Evolutionary conservation across 805 yeast genomes (phyloP), one percentile per base, ranked within the genome.

Genomic region (Candida jianshihensis): DNA sequence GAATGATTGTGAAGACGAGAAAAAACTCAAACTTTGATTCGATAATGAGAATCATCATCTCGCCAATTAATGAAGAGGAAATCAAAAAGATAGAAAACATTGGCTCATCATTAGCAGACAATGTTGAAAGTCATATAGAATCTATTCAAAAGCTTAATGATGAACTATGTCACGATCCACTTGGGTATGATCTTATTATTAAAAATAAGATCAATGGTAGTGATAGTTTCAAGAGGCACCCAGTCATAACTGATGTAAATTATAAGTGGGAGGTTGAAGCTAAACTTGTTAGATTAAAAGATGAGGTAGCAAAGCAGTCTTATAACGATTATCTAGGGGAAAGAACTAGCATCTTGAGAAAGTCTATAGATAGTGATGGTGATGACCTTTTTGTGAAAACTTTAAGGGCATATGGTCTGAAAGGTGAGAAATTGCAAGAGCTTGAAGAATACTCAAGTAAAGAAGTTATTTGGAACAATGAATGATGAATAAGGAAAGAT

Each of bases 141-240:
- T n/a, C n/a, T n/a, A n/a, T n/a, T n/a, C n/a, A n/a, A n/a, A n/a
- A n/a, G n/a, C n/a, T n/a, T n/a, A n/a, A n/a, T 24, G 26, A 11
- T 24, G 14, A 24, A 24, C 14, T 11, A 7, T 12, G n/a, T 24
- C 14, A 24, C 5, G 13, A 24, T 9, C 5, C 13, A n/a, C 7
- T 60, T 31, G 74, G 74, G 12, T 68, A 63, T 44, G 57, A 59
- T 28, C 42, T 72, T 9, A 44, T 42, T 6, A 56, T 64, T 0
- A 48, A 56, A 9, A 69, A 68, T 44, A 46, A 40, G 19, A 59
- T 66, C 37, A 55, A 64, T 33, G 66, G 59, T n/a, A 36, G 49
- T n/a, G 44, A 34, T 13, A 44, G 41, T 11, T 33, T 38, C 5
- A 41, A 44, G 3, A 38, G 41, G 17, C 41, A 52, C 44, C 63